Percentiles rank a stretch among this genome's conserved stretches.
These are phyloP conservation scores for Fomitopsis palustris DNA, from an alignment of 1,284 basidiomycete genomes.

Conservation along the genomic window DNA sequence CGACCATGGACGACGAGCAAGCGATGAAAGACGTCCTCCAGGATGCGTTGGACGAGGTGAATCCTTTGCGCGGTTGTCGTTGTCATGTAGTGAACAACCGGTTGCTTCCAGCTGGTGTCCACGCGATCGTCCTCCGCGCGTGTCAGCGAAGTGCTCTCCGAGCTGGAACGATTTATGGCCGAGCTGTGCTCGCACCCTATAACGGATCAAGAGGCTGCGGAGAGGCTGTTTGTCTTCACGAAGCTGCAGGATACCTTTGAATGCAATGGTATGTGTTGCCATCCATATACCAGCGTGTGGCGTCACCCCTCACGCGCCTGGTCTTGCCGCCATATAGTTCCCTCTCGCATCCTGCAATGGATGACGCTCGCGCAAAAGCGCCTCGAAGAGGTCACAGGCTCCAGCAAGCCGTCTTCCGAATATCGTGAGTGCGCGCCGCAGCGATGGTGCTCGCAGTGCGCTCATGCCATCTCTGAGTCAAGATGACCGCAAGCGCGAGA, in stretches of 20 bases:
- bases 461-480: background rate
- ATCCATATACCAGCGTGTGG: background rate
- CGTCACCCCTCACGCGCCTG: background rate
- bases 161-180: slow-evolving; percentile 59
- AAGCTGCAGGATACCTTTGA: slow-evolving; percentile 72
- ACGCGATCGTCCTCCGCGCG: slow-evolving; percentile 46
- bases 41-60: slow-evolving; percentile 63
- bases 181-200: slow-evolving; percentile 43
- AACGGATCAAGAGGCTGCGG: slow-evolving; percentile 26
- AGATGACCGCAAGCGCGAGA: slow-evolving; percentile 45
- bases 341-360: slow-evolving; percentile 57
- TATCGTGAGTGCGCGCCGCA: slow-evolving; percentile 20
- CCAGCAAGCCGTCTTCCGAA: slow-evolving; percentile 19
- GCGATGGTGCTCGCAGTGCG: background rate
- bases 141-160: slow-evolving; percentile 49
- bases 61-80: slow-evolving; percentile 15
- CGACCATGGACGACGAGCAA: background rate
- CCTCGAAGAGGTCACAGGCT: slow-evolving; percentile 17
- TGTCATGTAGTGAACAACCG: slow-evolving; percentile 3
- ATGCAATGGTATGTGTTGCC: slow-evolving; percentile 59
- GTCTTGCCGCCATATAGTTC: slow-evolving; percentile 40
- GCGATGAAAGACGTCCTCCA: slow-evolving; percentile 47
- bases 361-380: slow-evolving; percentile 22
- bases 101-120: slow-evolving; percentile 53
- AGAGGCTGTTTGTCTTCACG: slow-evolving; percentile 51